Percentiles rank a stretch among this genome's conserved stretches.
Conservation (phyloP, 176 grass and related monocot species). For the Cymbopogon citratus region DNA sequence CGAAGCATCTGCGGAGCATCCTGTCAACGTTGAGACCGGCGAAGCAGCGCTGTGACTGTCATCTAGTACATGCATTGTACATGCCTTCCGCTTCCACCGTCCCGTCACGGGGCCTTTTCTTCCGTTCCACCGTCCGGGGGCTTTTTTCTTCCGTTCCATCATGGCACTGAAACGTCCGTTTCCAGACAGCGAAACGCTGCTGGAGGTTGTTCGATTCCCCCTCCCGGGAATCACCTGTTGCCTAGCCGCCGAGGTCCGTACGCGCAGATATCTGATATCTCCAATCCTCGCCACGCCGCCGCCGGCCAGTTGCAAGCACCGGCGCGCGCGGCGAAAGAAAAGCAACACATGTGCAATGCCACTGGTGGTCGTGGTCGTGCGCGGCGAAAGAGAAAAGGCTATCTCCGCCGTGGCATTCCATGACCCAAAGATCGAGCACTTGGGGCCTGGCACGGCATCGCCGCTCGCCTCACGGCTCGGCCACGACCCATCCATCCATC, state of each 20-base stretch:
- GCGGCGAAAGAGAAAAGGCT: neutral
- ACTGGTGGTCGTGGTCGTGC: neutral
- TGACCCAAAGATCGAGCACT: neutral
- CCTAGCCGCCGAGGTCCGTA: neutral
- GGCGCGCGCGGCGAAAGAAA: neutral
- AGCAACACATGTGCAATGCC: neutral
- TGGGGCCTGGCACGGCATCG: neutral
- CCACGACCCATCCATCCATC: neutral
- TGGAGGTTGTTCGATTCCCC: neutral
- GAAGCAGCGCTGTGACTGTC: neutral
- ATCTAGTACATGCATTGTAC: neutral
- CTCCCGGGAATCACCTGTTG: neutral
- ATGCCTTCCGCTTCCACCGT: neutral
- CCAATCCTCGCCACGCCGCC: neutral
- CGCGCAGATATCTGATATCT: neutral
- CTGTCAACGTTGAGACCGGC: neutral
- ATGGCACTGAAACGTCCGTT: neutral
- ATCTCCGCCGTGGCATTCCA: neutral
- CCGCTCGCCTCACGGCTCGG: neutral
- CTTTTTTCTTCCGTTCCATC: neutral
- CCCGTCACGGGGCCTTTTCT: no score
- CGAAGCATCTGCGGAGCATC: neutral
- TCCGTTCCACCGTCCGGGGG: neutral
- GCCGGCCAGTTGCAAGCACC: neutral
- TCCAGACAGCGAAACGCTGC: neutral